These are phyloP conservation scores for Lactifluus piperatus DNA, from an alignment of 768 basidiomycete genomes.

Conservation along the genomic window DNA sequence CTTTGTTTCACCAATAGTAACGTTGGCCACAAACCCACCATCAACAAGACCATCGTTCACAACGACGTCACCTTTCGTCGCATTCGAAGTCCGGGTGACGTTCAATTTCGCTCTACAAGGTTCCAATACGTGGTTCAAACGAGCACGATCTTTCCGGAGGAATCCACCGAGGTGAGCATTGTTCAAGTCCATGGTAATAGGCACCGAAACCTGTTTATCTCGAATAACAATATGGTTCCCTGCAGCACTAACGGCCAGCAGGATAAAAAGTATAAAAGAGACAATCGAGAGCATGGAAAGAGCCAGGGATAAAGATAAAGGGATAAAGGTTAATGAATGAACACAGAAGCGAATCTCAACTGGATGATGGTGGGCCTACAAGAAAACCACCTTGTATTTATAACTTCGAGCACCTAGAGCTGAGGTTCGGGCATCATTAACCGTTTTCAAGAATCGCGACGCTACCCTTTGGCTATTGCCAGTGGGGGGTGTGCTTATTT, in stretches of 20 bases:
- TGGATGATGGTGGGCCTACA: too few relatives aligned
- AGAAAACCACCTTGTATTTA: too few relatives aligned
- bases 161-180: slow-evolving; percentile 40
- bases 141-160: slow-evolving; percentile 43
- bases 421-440: too few relatives aligned
- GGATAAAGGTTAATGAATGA: too few relatives aligned
- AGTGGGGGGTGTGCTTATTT: too few relatives aligned
- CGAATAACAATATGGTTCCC: slow-evolving; percentile 23
- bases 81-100: slow-evolving; percentile 21
- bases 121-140: too few relatives aligned
- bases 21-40: slow-evolving; percentile 38
- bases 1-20: slow-evolving; percentile 43
- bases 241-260: slow-evolving; percentile 19
- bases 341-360: too few relatives aligned
- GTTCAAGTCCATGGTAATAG: slow-evolving; percentile 47
- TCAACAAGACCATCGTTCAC: slow-evolving; percentile 37
- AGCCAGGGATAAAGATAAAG: too few relatives aligned
- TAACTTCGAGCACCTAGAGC: too few relatives aligned
- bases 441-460: too few relatives aligned
- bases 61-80: slow-evolving; percentile 23
- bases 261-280: slow-evolving; percentile 22
- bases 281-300: slow-evolving; percentile 1
- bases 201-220: slow-evolving; percentile 30
- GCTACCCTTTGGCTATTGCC: too few relatives aligned
- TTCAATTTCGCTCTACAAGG: slow-evolving; percentile 27